A percentile compares a stretch with the other conserved stretches of the same genome.
Evolutionary conservation across 352 stramenopile species (phyloP).

Genomic region (Pythium dissimile): DNA sequence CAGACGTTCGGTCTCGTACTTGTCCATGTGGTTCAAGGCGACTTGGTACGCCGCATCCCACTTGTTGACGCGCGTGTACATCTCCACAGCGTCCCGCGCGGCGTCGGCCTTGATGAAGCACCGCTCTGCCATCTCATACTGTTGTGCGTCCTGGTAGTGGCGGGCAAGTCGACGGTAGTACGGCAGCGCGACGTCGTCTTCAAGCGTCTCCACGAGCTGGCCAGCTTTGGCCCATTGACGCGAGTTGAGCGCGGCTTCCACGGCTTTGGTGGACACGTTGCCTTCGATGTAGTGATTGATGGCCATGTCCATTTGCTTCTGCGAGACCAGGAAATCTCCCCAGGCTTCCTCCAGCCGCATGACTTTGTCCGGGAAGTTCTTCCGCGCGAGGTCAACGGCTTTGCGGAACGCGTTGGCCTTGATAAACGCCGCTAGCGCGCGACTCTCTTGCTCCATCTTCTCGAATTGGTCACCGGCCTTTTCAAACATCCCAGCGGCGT

Average conservation of each 20-base stretch:
- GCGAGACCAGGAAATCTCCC: constrained; percentile 91
- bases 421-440: constrained; percentile 90
- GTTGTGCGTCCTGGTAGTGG: constrained; percentile 88
- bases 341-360: constrained; percentile 90
- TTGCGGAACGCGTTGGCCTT: constrained; percentile 91
- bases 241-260: constrained; percentile 91
- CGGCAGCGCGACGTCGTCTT: constrained; percentile 85
- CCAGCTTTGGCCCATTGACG: constrained; percentile 91
- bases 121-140: constrained; percentile 85
- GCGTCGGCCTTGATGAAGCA: constrained; percentile 92
- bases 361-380: constrained; percentile 89
- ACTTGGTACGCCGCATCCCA: constrained; percentile 94
- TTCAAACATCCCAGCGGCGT: constrained; percentile 88
- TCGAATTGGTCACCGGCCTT: constrained; percentile 94
- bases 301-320: constrained; percentile 95
- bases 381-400: constrained; percentile 90
- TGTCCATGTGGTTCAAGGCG: constrained; percentile 89
- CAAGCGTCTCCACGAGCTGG: constrained; percentile 90
- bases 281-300: constrained; percentile 97
- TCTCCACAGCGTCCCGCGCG: constrained; percentile 89
- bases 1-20: constrained; percentile 89
- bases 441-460: constrained; percentile 89
- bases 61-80: constrained; percentile 92
- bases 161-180: constrained; percentile 88
- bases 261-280: constrained; percentile 89